These are phyloP conservation scores for Plasmodium berghei DNA, from an alignment of 169 alveolate genomes.

Conservation along the genomic window DNA sequence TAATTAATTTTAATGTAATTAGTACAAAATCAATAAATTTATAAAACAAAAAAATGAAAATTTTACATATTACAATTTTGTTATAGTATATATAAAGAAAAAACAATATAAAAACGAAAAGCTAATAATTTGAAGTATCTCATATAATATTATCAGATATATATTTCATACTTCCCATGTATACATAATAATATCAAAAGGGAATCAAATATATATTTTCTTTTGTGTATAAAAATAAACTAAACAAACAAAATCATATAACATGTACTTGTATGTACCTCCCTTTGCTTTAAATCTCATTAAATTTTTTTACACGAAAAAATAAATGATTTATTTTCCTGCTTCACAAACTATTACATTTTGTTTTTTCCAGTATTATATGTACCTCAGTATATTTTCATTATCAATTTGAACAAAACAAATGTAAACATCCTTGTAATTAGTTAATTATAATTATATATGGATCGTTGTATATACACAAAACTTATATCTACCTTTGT, in stretches of 20 bases:
- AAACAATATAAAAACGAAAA: too few species aligned
- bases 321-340: background rate
- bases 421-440: too few species aligned
- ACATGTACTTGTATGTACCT: background rate
- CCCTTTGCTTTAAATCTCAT: constrained; percentile 6
- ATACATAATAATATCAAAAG: too few species aligned
- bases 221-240: background rate
- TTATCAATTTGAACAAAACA: too few species aligned
- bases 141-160: too few species aligned
- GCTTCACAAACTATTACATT: background rate
- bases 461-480: too few species aligned
- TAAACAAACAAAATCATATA: constrained; percentile 2
- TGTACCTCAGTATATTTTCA: background rate
- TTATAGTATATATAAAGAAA: background rate
- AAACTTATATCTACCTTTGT: too few species aligned
- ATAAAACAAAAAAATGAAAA: background rate
- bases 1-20: constrained; percentile 14
- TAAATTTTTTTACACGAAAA: constrained; percentile 2
- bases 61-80: background rate
- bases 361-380: background rate
- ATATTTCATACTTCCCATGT: too few species aligned
- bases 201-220: background rate
- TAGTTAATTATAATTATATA: too few species aligned
- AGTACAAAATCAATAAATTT: background rate
- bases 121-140: too few species aligned